Base-by-base conservation (phyloP, 345 rosid species). In the Cochlearia excelsa region DNA sequence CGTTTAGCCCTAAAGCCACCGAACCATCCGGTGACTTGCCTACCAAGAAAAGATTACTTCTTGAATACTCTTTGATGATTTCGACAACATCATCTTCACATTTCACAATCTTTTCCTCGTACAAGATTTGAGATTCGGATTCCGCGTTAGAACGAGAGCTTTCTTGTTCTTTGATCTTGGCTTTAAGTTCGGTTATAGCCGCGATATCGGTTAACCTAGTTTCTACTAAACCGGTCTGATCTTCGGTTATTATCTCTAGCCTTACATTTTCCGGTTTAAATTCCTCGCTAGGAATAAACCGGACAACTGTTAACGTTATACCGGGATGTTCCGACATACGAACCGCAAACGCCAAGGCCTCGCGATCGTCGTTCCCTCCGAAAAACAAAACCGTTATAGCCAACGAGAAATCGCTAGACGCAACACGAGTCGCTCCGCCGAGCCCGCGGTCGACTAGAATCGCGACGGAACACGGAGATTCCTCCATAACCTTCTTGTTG, bases 271-370 rank as follows among this genome's bases (percentile, higher is more conserved):
- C 88, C 54, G 57, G 67, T 72, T 72, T 66, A 40, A 65, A 46
- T 10, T 71, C 71, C 30, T 63, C 68, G 46, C 72, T 66, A 7
- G 77, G 69, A 3, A 70, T 23, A 60, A 90, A 81, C 16, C 75
- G 76, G 60, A 90, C 44, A 5, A 87, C 74, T 23, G 55, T 65
- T 46, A 90, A 48, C 30, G 66, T 75, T 26, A 87, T 79, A 3
- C 97, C 93, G 1, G 97, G 97, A 56, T 90, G 97, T 63, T 87
- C 95, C 0, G 87, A 84, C 87, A 87, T 87, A 43, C 95, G 82
- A 3, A 54, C 63, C 6, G 83, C 95, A 43, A 83, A 90, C 8
- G 95, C 85, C 31, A 90, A 79, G 6, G 95, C 97, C 75, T 90
- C 97, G 0, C 80, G 77, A 51, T 87, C 97, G 55, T 90, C 95